Conservation (phyloP, 2,329 filamentous ascomycete genomes). For the Aspergillus neotritici region DNA sequence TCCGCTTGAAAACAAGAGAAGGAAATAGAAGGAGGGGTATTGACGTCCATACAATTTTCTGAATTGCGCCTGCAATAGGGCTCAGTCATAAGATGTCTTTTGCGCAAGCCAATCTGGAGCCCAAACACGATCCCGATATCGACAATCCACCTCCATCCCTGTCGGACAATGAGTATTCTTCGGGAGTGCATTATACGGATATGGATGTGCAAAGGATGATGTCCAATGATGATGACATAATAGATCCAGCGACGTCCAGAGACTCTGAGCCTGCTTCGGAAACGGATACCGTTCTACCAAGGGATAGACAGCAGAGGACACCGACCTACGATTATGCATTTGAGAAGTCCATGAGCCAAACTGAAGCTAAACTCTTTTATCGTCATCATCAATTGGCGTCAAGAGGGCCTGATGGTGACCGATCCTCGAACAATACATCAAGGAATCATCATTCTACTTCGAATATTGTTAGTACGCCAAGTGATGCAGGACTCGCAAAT, state of each 20-base stretch:
- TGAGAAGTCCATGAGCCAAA: constrained; percentile 90
- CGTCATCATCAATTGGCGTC: constrained; percentile 73
- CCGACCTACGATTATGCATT: constrained; percentile 90
- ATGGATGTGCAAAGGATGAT: neutral
- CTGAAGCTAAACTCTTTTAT: constrained; percentile 93
- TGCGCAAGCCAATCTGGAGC: no score
- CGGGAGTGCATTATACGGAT: constrained; percentile 49
- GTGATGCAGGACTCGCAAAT: neutral
- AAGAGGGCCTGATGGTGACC: constrained; percentile 32
- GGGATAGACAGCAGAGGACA: constrained; percentile 57
- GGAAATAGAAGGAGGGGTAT: no score
- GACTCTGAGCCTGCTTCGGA: constrained; percentile 4
- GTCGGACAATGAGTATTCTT: no score
- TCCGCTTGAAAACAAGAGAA: no score
- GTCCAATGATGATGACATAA: constrained; percentile 4
- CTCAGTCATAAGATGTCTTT: no score
- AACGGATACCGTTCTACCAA: constrained; percentile 25
- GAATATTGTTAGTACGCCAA: neutral
- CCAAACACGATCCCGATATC: no score
- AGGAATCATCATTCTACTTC: neutral
- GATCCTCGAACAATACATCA: constrained; percentile 26
- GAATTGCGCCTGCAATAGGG: no score
- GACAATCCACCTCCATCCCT: no score
- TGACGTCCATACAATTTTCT: no score
- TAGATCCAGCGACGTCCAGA: constrained; percentile 11